A percentile compares a stretch with the other conserved stretches of the same genome.
Evolutionary conservation across 345 rosid genomes (phyloP).

Genomic region (Gossypium arboreum): DNA sequence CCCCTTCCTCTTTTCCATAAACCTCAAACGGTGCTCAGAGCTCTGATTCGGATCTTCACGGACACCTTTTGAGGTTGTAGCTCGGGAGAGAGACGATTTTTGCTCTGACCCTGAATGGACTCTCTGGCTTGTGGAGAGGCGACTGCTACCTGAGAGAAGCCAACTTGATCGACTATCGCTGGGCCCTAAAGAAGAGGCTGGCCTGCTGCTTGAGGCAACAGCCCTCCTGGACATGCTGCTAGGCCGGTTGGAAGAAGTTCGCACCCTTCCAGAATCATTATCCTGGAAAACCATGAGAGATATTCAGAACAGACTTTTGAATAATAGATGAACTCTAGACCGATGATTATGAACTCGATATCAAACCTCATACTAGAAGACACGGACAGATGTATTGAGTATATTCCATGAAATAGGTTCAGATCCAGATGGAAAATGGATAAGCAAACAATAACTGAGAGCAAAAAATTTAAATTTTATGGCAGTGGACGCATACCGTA

Average conservation of each 20-base stretch:
- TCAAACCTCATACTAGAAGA: neutral
- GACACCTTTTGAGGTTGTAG: slow-evolving; percentile 10
- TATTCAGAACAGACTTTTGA: neutral
- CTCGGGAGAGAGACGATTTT: slow-evolving; percentile 15
- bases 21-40: neutral
- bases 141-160: slow-evolving; percentile 32
- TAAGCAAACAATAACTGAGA: neutral
- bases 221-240: slow-evolving; percentile 35
- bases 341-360: neutral
- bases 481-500: slow-evolving; percentile 11
- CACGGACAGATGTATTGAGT: neutral
- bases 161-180: slow-evolving; percentile 39
- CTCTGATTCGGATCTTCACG: slow-evolving; percentile 8
- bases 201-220: slow-evolving; percentile 33
- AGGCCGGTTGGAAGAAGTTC: slow-evolving; percentile 30
- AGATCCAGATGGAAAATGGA: neutral
- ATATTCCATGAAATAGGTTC: neutral
- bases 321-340: neutral
- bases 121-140: slow-evolving; percentile 29
- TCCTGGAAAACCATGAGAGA: slow-evolving; percentile 24
- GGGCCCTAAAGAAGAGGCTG: slow-evolving; percentile 21
- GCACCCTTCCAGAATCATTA: slow-evolving; percentile 38
- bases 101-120: slow-evolving; percentile 23
- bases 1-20: slow-evolving; percentile 12
- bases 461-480: neutral